Evolutionary conservation across 73 alveolate genomes (phyloP).

Genomic region (Paramecium biaurelia): DNA sequence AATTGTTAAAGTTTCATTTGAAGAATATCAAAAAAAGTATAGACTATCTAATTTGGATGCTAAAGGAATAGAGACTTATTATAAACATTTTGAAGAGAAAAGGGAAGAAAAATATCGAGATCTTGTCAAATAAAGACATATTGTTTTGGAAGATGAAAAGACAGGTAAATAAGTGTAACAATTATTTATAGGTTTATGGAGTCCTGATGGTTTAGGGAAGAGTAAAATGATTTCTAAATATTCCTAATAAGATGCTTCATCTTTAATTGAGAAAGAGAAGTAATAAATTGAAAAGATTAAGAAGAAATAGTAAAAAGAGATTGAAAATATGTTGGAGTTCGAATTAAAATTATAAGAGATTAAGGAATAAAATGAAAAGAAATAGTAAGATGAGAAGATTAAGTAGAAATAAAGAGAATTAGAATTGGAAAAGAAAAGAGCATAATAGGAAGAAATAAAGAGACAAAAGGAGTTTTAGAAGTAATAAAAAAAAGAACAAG

Average conservation of each 20-base stretch:
- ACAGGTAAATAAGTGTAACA: not conserved
- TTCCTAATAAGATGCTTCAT: slow-evolving; percentile 25
- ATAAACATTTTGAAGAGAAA: slow-evolving; percentile 39
- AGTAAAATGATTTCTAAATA: slow-evolving; percentile 45
- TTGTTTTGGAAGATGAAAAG: slow-evolving; percentile 45
- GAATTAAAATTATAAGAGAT: slow-evolving; percentile 52
- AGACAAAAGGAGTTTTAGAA: slow-evolving; percentile 44
- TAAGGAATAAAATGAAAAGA: slow-evolving; percentile 45
- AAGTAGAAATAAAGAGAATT: slow-evolving; percentile 46
- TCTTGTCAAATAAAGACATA: slow-evolving; percentile 31
- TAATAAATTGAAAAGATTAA: slow-evolving; percentile 6
- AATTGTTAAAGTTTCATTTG: slow-evolving; percentile 15
- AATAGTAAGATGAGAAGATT: slow-evolving; percentile 8
- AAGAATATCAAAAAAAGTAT: not conserved
- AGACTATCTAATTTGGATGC: not conserved
- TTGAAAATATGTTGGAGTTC: slow-evolving; percentile 11
- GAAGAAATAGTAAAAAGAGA: slow-evolving; percentile 3
- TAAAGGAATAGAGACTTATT: not conserved
- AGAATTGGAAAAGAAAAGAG: slow-evolving; percentile 50
- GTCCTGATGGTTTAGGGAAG: slow-evolving; percentile 5
- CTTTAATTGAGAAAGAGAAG: slow-evolving; percentile 52
- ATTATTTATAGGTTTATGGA: slow-evolving; percentile 10
- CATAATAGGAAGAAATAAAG: slow-evolving; percentile 41
- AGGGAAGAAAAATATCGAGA: slow-evolving; percentile 39
- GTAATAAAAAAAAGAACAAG: slow-evolving; percentile 35